A percentile compares a stretch with the other conserved stretches of the same genome.
phyloP scores from a whole-genome alignment of 2,329 filamentous ascomycete species.

The Apiospora marii region DNA sequence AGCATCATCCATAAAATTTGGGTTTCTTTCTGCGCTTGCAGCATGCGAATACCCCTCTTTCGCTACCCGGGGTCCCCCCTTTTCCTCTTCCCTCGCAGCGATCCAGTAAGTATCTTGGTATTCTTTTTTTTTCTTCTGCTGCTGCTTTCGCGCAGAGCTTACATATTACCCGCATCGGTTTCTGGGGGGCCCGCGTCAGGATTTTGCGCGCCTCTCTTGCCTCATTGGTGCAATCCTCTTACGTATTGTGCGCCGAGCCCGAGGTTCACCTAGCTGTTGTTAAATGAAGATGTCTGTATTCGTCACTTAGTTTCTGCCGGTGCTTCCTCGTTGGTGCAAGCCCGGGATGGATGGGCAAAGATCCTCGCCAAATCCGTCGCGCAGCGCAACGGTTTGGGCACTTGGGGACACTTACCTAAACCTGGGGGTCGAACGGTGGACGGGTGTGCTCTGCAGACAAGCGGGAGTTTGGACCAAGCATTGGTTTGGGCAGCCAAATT shows the following conservation, averaged over 20 bases:
- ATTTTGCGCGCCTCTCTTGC: conserved; percentile 4
- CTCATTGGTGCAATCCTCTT: conserved; percentile 2
- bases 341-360: background rate
- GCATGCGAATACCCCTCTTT: conserved; percentile 14
- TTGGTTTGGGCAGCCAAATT: background rate
- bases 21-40: conserved; percentile 19
- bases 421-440: conserved; percentile 7
- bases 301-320: background rate
- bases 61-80: conserved; percentile 2
- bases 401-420: background rate
- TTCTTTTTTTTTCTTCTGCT: background rate
- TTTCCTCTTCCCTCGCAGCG: conserved; percentile 6
- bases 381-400: conserved; percentile 13
- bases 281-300: conserved; percentile 15
- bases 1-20: conserved; percentile 20
- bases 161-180: conserved; percentile 16
- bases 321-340: conserved; percentile 15
- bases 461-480: conserved; percentile 7
- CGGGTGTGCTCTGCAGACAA: conserved; percentile 5
- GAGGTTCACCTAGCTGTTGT: background rate
- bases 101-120: conserved; percentile 9
- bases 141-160: conserved; percentile 2
- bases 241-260: conserved; percentile 17
- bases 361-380: background rate
- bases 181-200: background rate